Evolutionary conservation across 148 eudicot species (phyloP).

Genomic region (Vaccinium corymbosum): DNA sequence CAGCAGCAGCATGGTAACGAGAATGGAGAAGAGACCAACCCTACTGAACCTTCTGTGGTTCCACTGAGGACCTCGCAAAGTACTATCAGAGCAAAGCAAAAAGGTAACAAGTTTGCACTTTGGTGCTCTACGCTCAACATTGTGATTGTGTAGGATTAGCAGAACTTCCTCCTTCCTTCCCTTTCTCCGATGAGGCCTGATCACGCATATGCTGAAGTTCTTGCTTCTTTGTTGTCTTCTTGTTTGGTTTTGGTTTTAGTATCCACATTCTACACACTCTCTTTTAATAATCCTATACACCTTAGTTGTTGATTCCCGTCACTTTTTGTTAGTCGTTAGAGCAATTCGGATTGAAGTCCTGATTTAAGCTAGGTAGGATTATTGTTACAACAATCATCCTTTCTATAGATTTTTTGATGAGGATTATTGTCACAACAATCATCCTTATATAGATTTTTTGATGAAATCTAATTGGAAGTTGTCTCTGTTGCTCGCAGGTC

Average conservation of each 20-base stretch:
- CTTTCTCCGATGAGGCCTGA: no score
- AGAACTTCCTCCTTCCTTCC: background rate
- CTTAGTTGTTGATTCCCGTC: background rate
- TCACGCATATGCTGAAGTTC: background rate
- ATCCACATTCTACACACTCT: background rate
- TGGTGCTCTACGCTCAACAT: background rate
- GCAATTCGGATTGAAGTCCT: background rate
- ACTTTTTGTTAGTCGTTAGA: background rate
- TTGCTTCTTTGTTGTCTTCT: background rate
- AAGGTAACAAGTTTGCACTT: constrained; percentile 4
- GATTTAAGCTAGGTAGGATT: constrained; percentile 1
- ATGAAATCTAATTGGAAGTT: background rate
- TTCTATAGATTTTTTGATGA: background rate
- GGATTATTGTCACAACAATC: background rate
- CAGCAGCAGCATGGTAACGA: constrained; percentile 10
- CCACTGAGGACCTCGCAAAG: background rate
- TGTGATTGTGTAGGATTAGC: background rate
- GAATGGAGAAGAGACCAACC: background rate
- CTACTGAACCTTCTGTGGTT: constrained; percentile 1
- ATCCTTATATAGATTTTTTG: background rate
- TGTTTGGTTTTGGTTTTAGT: background rate
- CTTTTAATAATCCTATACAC: background rate
- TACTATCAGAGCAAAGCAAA: background rate
- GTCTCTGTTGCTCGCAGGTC: background rate
- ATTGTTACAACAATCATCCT: background rate